Base-by-base conservation (phyloP, 257 asterid species). In the Rauvolfia tetraphylla region DNA sequence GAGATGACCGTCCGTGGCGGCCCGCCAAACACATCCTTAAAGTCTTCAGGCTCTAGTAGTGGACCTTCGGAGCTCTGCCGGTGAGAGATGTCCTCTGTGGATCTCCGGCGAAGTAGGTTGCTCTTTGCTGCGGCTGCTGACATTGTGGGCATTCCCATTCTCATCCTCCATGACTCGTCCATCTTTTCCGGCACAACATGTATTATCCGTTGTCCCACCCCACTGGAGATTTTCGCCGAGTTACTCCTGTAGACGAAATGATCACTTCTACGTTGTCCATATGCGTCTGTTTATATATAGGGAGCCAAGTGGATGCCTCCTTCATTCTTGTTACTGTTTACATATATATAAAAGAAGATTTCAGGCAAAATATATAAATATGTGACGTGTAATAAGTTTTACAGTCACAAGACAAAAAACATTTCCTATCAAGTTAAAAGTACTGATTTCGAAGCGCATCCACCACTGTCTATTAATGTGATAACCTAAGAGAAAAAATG, bases 1-100 rank as follows among this genome's bases (percentile, higher is more conserved):
- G 88, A 82, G 76, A 86, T 87, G 36, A 88, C 78, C 5, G 89
- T 87, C 5, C 88, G 81, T 20, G 97, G 97, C 25, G 97, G 97
- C 3, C 97, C 97, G 18, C 97, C 96, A 44, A 92, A 92, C 34
- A 92, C 93, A 81, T 92, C 97, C 78, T 82, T 83, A 74, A 89
- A 92, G 83, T 92, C 95, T 14, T 88, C 90, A 17, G 91, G 83
- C 75, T 78, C 74, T 39, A 79, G 36, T 54, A 71, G 38, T 59
- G 86, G 22, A 33, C 38, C 38, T 31, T 77, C 72, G 3, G 81
- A 41, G 53, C 68, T 71, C 41, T 57, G 31, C 74, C 82, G 84
- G 83, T 53, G 82, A 62, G 87, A 33, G 77, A 78, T 67, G 33
- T 80, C 89, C 67, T 76, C 89, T 0, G 77, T 48, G 81, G 89